phyloP scores from a whole-genome alignment of 129 eudicot genomes.

The Heracleum sosnowskyi region DNA sequence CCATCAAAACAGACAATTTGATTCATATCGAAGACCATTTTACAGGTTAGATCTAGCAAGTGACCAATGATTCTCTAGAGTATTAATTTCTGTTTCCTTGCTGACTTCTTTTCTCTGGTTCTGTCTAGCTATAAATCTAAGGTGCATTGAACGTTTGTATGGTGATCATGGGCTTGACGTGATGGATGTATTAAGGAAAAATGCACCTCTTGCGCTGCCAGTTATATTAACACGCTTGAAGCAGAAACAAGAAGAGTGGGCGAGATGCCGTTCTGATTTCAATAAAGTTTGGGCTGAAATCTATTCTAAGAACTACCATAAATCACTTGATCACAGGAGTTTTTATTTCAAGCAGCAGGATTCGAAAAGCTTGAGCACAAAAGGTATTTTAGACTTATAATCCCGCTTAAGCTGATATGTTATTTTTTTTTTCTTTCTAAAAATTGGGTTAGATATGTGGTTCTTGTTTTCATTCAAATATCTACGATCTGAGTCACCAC shows the following conservation, averaged over 20 bases:
- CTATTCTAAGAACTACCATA: constrained; percentile 85
- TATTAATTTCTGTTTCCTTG: constrained; percentile 4
- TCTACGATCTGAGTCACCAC: background rate
- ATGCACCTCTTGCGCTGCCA: constrained; percentile 83
- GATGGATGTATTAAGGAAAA: constrained; percentile 82
- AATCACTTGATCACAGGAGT: constrained; percentile 97
- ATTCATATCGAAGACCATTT: constrained; percentile 62
- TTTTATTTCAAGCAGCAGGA: constrained; percentile 98
- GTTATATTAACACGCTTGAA: constrained; percentile 85
- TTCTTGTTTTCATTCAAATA: background rate
- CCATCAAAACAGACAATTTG: constrained; percentile 33
- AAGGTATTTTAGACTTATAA: constrained; percentile 49
- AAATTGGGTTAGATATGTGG: background rate
- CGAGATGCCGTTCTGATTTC: constrained; percentile 79
- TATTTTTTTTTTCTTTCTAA: background rate
- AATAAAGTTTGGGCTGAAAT: constrained; percentile 92
- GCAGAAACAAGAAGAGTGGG: constrained; percentile 99
- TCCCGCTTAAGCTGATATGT: too few species aligned
- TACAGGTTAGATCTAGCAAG: constrained; percentile 42
- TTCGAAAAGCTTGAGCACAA: constrained; percentile 75
- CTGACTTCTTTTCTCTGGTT: constrained; percentile 21
- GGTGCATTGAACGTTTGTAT: constrained; percentile 95
- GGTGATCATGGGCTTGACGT: constrained; percentile 98
- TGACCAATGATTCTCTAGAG: constrained; percentile 9
- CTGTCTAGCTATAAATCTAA: constrained; percentile 53